Base-by-base conservation (phyloP, 2,329 filamentous ascomycete genomes). In the Cryphonectria nitschkei region DNA sequence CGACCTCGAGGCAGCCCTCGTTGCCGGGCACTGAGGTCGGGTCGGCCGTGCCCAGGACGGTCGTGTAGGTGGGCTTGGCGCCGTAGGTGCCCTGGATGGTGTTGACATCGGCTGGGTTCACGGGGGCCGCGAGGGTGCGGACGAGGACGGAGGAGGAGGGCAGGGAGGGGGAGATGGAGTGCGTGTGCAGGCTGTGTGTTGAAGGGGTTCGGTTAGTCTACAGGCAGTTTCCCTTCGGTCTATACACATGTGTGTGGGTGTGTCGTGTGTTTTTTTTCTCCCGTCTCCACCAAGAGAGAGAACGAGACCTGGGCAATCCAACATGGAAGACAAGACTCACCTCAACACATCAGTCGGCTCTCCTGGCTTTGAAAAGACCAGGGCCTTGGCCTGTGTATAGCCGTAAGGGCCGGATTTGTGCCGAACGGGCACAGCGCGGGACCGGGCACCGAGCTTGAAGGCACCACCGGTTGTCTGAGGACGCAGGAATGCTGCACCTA, bases 41-140 rank as follows among this genome's bases (percentile, higher is more conserved):
- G 34, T 90, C 84, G 0, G 89, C 75, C 0, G 95, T 98, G 70
- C 94, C 93, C 68, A 99, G 89, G 1, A 89, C 82, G 7, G 90
- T 90, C 26, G 89, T 90, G 81, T 97, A 95, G 61, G 87, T 84
- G 0, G 95, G 94, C 79, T 94, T 94, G 62, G 90, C 90, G 73
- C 95, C 95, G 83, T 99, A 99, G 4, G 95, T 94, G 75, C 96
- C 96, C 84, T 99, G 96, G 77, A 99, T 93, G 77, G 95, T 95
- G 85, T 99, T 99, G 81, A 99, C 93, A 83, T 99, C 96, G 78
- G 96, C 95, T 34, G 96, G 96, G 84, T 99, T 99, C 81, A 99
- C 93, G 70, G 96, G 94, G 0, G 94, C 90, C 43, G 95, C 93
- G 76, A 99, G 93, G 76, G 96, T 91, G 80, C 94, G 93, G 72